phyloP scores from a whole-genome alignment of 2,329 filamentous ascomycete species.

The Aspergillus sp. region DNA sequence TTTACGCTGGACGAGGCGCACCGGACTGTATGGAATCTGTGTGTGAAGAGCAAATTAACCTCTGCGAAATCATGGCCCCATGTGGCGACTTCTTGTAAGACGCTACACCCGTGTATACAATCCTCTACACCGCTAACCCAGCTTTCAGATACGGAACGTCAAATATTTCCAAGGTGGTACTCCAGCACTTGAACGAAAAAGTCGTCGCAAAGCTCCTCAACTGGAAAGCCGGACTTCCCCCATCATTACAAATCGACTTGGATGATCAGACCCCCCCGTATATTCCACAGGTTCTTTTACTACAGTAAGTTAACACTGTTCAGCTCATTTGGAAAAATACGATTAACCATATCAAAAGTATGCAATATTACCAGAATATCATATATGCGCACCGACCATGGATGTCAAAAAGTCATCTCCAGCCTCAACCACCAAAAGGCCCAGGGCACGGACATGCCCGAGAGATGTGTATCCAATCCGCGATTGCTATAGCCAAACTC shows the following conservation, averaged over 20 bases:
- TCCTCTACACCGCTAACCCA: not conserved
- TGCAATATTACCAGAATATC: conserved; percentile 38
- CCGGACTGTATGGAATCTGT: conserved; percentile 4
- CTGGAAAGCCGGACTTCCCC: conserved; percentile 18
- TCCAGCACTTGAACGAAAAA: conserved; percentile 12
- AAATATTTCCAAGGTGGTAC: conserved; percentile 13
- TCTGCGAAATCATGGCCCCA: conserved; percentile 34
- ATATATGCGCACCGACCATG: conserved; percentile 38
- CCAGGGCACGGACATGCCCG: conserved; percentile 44
- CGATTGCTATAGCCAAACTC: conserved; percentile 38
- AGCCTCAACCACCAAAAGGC: conserved; percentile 38
- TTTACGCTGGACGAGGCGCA: not conserved
- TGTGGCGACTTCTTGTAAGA: conserved; percentile 30
- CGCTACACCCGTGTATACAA: not conserved
- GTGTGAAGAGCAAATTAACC: conserved; percentile 20
- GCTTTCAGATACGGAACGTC: conserved; percentile 13
- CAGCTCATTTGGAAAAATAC: not conserved
- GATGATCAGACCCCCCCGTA: conserved; percentile 7
- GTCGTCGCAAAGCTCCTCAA: conserved; percentile 9
- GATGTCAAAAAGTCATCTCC: conserved; percentile 32
- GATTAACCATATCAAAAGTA: conserved; percentile 12
- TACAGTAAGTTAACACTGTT: not conserved
- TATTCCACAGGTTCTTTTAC: conserved; percentile 13
- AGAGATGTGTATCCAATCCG: conserved; percentile 43
- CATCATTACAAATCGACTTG: conserved; percentile 16